phyloP scores from a whole-genome alignment of 2,329 filamentous ascomycete genomes.

The Cercospora brassicicola region DNA sequence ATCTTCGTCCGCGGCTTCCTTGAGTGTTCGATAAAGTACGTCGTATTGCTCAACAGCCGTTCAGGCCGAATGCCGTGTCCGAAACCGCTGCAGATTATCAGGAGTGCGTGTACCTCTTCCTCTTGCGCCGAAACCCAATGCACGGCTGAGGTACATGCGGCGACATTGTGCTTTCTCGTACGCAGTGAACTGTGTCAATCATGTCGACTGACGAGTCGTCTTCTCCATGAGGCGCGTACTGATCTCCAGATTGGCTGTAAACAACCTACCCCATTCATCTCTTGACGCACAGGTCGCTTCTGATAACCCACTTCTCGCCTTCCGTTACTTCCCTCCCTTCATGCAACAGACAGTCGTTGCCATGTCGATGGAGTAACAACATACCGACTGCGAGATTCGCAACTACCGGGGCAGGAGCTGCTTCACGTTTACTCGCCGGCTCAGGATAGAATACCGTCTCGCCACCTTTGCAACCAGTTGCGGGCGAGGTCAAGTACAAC shows the following conservation, averaged over 20 bases:
- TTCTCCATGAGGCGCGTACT: background rate
- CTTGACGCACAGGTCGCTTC: slow-evolving; percentile 75
- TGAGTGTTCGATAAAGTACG: background rate
- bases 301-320: slow-evolving; percentile 88
- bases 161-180: too few species aligned
- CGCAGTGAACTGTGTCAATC: too few species aligned
- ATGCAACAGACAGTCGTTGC: slow-evolving; percentile 84
- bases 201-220: background rate
- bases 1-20: background rate
- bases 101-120: background rate
- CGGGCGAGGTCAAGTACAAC: slow-evolving; percentile 76
- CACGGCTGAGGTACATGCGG: too few species aligned
- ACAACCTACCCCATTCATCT: slow-evolving; percentile 39
- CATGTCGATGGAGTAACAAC: slow-evolving; percentile 83
- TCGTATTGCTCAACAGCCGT: too few species aligned
- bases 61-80: too few species aligned
- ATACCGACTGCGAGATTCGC: slow-evolving; percentile 80
- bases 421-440: slow-evolving; percentile 43
- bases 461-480: slow-evolving; percentile 75
- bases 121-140: background rate
- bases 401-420: slow-evolving; percentile 58
- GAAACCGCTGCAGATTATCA: background rate
- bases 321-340: slow-evolving; percentile 76
- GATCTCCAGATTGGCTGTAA: background rate
- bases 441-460: slow-evolving; percentile 91